Evolutionary conservation across 129 eudicot species (phyloP).

Genomic region (Mikania micrantha): DNA sequence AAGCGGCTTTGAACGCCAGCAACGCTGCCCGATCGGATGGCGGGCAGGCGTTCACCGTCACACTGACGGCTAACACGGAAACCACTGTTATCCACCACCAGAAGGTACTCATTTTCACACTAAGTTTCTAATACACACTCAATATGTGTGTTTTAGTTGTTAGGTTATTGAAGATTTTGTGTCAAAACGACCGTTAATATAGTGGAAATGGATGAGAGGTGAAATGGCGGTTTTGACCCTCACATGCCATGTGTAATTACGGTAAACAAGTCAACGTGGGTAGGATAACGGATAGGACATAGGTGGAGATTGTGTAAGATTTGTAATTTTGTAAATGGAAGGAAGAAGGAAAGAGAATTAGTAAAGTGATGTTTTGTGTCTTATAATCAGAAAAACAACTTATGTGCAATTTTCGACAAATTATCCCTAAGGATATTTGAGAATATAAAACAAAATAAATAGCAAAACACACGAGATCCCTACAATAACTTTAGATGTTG

Average conservation of each 20-base stretch:
- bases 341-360: too few species aligned
- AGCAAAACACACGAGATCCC: too few species aligned
- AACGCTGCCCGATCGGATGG: conserved; percentile 67
- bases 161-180: background rate
- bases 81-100: conserved; percentile 16
- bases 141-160: conserved; percentile 1
- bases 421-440: too few species aligned
- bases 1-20: conserved; percentile 43
- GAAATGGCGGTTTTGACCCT: conserved; percentile 17
- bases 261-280: conserved; percentile 47
- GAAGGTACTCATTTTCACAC: conserved; percentile 17
- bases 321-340: too few species aligned
- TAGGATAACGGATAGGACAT: conserved; percentile 9
- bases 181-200: conserved; percentile 15
- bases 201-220: background rate
- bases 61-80: conserved; percentile 16
- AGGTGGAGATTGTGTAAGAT: too few species aligned
- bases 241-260: conserved; percentile 29
- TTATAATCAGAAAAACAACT: too few species aligned
- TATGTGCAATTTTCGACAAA: too few species aligned
- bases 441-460: too few species aligned
- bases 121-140: background rate
- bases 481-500: too few species aligned
- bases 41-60: conserved; percentile 47
- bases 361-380: too few species aligned